Evolutionary conservation across 768 basidiomycete species (phyloP), one percentile per base, ranked within the genome.

Genomic region (Cystofilobasidium bisporidii): DNA sequence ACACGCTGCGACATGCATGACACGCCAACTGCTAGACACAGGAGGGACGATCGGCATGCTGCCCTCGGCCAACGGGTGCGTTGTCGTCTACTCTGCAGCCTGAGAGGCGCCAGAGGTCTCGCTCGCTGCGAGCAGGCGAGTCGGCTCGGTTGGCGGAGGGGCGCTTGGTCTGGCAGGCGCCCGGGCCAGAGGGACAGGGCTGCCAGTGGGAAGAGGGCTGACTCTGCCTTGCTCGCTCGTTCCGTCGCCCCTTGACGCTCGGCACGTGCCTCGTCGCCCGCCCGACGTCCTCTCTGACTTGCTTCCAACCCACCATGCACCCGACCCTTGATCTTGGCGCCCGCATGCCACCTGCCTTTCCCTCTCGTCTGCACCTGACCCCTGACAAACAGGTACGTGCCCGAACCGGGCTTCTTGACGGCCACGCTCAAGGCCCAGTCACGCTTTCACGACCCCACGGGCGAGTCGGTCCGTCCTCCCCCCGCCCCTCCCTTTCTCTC

Each of bases 371-470:
- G n/a, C n/a, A n/a, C n/a, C n/a, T n/a, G n/a, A n/a, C n/a, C n/a
- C n/a, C n/a, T n/a, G n/a, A n/a, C 14, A 28, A 30, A 1, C 43
- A 72, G 73, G 0, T 74, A 72, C 61, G 70, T 87, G 26, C 88
- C 90, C 17, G 91, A 92, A 73, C 89, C 89, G 0, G 86, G 86
- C 72, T 92, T 91, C 75, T 79, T 93, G 70, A 90, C 89, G 70
- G 63, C 90, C 76, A 89, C 86, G 0, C 82, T 94, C 33, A 80
- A 83, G 72, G 86, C 86, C 71, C 89, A 92, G 77, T 83, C 83
- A 45, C 85, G 93, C 17, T 97, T 97, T 73, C 89, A 97, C 76
- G 93, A 97, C 71, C 93, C 92, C 4, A 78, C 85, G 28, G 87
- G 88, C 75, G 86, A 89, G 69, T 92, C 91, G 53, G 71, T 70